These are phyloP conservation scores for Clarireedia paspali DNA, from an alignment of 2,329 filamentous ascomycete species.

Conservation along the genomic window DNA sequence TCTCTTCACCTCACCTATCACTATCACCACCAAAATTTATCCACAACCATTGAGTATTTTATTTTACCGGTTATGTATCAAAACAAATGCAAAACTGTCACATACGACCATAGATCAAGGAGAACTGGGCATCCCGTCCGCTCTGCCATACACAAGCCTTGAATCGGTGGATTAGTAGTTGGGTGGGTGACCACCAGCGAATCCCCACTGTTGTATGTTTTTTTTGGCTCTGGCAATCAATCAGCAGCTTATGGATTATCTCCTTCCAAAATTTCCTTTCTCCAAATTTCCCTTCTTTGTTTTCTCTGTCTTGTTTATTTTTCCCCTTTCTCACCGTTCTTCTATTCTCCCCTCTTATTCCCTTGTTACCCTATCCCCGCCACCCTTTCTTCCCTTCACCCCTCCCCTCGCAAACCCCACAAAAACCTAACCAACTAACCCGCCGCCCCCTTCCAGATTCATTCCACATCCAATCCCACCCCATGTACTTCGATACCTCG, in stretches of 20 bases:
- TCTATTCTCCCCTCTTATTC: neutral
- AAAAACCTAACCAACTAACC: neutral
- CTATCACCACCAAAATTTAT: neutral
- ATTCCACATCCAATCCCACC: constrained; percentile 79
- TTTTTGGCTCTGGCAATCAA: too few relatives aligned
- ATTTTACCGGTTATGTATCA: neutral
- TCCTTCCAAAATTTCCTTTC: neutral
- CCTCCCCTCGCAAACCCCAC: too few relatives aligned
- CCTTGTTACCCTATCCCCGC: neutral
- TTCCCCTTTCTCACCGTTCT: neutral
- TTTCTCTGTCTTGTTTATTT: neutral
- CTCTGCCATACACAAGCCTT: too few relatives aligned
- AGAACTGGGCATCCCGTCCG: too few relatives aligned
- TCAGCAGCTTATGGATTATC: neutral
- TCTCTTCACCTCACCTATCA: too few relatives aligned
- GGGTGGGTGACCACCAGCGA: too few relatives aligned
- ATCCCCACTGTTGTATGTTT: too few relatives aligned
- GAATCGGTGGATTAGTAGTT: too few relatives aligned
- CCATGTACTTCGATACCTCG: constrained; percentile 73
- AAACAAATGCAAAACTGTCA: rapidly evolving
- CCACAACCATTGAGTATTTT: too few relatives aligned
- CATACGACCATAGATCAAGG: constrained; percentile 9
- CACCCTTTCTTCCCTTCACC: too few relatives aligned
- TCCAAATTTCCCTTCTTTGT: neutral
- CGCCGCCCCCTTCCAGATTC: constrained; percentile 35